phyloP scores from a whole-genome alignment of 2,329 filamentous ascomycete genomes.

The Microcyclospora tardicrescens region DNA sequence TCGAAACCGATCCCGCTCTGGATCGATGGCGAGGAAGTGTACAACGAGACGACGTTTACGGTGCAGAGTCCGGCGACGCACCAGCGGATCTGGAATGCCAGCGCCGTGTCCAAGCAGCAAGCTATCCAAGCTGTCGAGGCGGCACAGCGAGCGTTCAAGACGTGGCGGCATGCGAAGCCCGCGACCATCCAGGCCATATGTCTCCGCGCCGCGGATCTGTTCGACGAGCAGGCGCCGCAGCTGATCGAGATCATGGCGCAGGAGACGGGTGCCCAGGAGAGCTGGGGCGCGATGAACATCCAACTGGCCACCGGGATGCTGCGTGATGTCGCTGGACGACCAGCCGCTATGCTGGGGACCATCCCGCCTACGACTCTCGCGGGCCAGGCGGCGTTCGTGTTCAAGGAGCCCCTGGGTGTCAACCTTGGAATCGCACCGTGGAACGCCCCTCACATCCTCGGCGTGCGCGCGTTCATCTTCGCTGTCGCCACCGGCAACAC shows the following conservation, averaged over 20 bases:
- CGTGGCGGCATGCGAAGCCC: conserved; percentile 54
- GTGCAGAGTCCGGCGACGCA: conserved; percentile 45
- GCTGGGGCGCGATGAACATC: conserved; percentile 30
- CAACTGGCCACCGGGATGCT: conserved; percentile 31
- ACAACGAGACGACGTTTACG: conserved; percentile 37
- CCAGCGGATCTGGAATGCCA: conserved; percentile 42
- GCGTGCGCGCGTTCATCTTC: conserved; percentile 37
- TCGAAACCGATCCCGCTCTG: conserved; percentile 26
- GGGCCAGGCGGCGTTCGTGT: conserved; percentile 48
- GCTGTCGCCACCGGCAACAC: conserved; percentile 66
- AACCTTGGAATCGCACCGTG: conserved; percentile 70
- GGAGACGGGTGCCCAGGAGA: conserved; percentile 41
- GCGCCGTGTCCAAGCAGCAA: conserved; percentile 43
- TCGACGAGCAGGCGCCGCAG: conserved; percentile 48
- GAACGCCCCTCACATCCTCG: conserved; percentile 48
- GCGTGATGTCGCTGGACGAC: conserved; percentile 39
- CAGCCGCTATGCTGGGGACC: conserved; percentile 34
- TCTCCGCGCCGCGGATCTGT: conserved; percentile 52
- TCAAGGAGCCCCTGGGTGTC: conserved; percentile 68
- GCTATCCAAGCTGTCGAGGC: conserved; percentile 44
- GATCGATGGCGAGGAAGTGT: conserved; percentile 37
- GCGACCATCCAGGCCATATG: conserved; percentile 54
- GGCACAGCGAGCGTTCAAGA: conserved; percentile 54
- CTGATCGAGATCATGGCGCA: conserved; percentile 45
- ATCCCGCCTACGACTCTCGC: conserved; percentile 37